These are phyloP conservation scores for Bretschneidera sinensis DNA, from an alignment of 345 rosid species.

Conservation along the genomic window DNA sequence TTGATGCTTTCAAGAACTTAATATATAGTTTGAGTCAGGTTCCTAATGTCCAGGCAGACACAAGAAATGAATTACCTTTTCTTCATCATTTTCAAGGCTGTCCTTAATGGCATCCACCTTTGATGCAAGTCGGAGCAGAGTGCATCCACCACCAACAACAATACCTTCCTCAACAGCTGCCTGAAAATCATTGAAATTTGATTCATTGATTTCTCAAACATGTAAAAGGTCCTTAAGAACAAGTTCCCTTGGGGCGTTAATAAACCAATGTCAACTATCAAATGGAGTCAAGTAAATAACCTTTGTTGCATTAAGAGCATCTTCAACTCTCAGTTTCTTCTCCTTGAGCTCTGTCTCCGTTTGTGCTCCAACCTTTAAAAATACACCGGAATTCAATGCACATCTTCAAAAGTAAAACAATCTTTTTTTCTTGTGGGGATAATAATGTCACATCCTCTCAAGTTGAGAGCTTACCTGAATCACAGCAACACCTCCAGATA, in stretches of 20 bases:
- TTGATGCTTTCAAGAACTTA: too few species aligned
- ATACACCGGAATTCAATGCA: slow-evolving; percentile 9
- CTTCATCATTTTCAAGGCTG: slow-evolving; percentile 74
- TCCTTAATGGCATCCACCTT: slow-evolving; percentile 75
- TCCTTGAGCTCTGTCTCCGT: slow-evolving; percentile 93
- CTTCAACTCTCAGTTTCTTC: slow-evolving; percentile 96
- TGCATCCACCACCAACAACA: slow-evolving; percentile 91
- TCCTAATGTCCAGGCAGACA: too few species aligned
- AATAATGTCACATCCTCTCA: background rate
- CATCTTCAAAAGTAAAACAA: background rate
- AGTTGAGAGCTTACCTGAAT: slow-evolving; percentile 44
- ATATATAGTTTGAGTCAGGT: too few species aligned
- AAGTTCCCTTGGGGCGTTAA: background rate
- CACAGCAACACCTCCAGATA: slow-evolving; percentile 82
- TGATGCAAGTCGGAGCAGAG: slow-evolving; percentile 60
- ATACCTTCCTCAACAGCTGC: slow-evolving; percentile 92
- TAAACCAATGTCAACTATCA: too few species aligned
- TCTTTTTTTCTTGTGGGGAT: too few species aligned
- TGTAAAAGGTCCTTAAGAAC: background rate
- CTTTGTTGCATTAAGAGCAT: slow-evolving; percentile 99
- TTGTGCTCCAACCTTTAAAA: slow-evolving; percentile 73
- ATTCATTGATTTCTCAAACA: slow-evolving; percentile 7
- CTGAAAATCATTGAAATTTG: slow-evolving; percentile 24
- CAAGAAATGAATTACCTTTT: slow-evolving; percentile 46
- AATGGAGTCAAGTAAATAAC: slow-evolving; percentile 26